Base-by-base conservation (phyloP, 768 basidiomycete species). In the Mycena indigotica region DNA sequence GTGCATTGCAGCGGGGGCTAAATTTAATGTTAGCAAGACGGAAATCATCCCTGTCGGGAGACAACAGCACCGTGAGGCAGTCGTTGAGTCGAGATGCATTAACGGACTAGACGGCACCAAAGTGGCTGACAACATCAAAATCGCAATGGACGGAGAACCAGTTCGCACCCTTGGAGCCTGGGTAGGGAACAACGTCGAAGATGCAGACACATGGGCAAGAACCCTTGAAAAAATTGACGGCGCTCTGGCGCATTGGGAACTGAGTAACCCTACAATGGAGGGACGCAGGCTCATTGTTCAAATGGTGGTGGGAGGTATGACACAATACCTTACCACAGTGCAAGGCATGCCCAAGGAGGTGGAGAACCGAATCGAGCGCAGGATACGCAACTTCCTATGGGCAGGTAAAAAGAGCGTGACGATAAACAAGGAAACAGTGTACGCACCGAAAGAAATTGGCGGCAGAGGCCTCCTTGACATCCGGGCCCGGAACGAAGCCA, bases 1-100 rank as follows among this genome's bases (percentile, higher is more conserved):
- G 63, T 65, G 58, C 25, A 0, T 1, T 0, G 58, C 58, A 0
- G 57, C 67, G 0, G 55, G 62, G 0, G 67, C 63, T 0, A 69
- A 65, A 15, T 69, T 70, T 3, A 70, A 70, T 46, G 3, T 63
- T 0, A 48, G 35, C 17, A 70, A 70, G 19, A 70, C 66, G 0
- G 58, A 70, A n/a, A 57, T 68, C 1, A 41, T 66, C 0, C 69
- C 66, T 0, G 66, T 75, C 0, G 72, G 75, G 1, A 52, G 17
- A 35, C 28, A 24, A n/a, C 24, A 19, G 4, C 48, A 61, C 32
- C 4, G 62, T 6, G 26, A 53, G 1, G 4, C 16, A 4, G 44
- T 64, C 1, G 24, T 25, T 10, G 53, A 8, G 2, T 44, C 23
- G 12, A 8, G 53, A 5, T 54, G 12, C 25, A 40, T 54, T 10